phyloP scores from a whole-genome alignment of 352 stramenopile genomes.

The Pythium dissimile region DNA sequence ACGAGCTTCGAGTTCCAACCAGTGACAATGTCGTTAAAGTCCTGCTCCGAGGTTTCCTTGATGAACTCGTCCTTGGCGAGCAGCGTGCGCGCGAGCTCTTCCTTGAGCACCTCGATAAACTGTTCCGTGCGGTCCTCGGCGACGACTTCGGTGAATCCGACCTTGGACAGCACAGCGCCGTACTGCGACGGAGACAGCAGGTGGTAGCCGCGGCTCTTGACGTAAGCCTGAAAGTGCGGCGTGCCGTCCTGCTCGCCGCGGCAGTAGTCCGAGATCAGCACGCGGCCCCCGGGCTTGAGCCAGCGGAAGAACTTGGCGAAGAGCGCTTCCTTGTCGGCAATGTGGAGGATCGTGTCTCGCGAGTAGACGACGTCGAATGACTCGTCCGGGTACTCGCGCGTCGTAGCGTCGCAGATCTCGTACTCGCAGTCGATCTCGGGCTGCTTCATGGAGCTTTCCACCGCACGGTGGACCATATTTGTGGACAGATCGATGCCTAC shows the following conservation, averaged over 20 bases:
- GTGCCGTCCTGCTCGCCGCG: conserved; percentile 24
- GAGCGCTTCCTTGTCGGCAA: conserved; percentile 52
- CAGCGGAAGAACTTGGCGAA: conserved; percentile 65
- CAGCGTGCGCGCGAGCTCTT: conserved; percentile 32
- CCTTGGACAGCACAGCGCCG: conserved; percentile 22
- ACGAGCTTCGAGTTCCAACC: conserved; percentile 38
- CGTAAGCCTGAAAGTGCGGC: conserved; percentile 32
- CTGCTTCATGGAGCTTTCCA: conserved; percentile 21
- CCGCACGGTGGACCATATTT: conserved; percentile 38
- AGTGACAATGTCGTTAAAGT: conserved; percentile 38
- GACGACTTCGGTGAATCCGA: conserved; percentile 27
- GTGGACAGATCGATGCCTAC: conserved; percentile 38
- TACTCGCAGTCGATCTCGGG: conserved; percentile 21
- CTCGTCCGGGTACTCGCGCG: conserved; percentile 19
- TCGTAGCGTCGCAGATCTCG: conserved; percentile 40
- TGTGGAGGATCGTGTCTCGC: conserved; percentile 75
- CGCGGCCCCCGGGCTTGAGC: conserved; percentile 57
- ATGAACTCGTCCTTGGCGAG: conserved; percentile 33
- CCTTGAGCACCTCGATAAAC: conserved; percentile 32
- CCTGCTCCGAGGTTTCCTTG: conserved; percentile 31
- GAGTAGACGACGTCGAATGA: conserved; percentile 65
- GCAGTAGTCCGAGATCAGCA: conserved; percentile 65
- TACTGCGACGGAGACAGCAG: conserved; percentile 32
- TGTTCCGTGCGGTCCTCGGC: conserved; percentile 38
- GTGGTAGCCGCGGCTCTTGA: conserved; percentile 32